Base-by-base conservation (phyloP, 176 grass and related monocot genomes). In the Carex kokanica region DNA sequence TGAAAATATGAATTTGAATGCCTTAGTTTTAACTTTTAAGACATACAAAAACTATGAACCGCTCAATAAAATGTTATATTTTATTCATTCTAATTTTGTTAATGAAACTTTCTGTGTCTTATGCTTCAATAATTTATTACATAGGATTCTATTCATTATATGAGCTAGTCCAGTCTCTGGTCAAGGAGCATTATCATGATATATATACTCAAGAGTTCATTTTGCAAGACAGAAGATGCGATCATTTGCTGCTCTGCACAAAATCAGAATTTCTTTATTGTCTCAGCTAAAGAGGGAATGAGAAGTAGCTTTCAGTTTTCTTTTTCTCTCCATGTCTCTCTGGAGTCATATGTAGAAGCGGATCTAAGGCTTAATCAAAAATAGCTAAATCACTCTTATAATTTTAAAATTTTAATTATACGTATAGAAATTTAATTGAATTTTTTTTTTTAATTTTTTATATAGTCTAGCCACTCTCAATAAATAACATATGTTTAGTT, bases 251-350 rank as follows among this genome's bases (percentile, higher is more conserved):
- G 43, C 43, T 74, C 45, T 25, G 4, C 1, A 13, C 24, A 24
- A 2, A 0, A 74, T 74, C 71, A 29, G 6, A 74, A 24, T 29
- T 53, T 68, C 14, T 68, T 68, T 38, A 5, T 32, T 74, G 45
- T 74, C 45, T 74, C 45, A 53, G 45, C 12, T 74, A 15, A 53
- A 14, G 8, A 53, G 11, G 43, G 12, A 21, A 2, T 49, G 71
- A 49, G 70, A 74, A 53, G 71, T 74, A 53, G 23, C 45, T 74
- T 74, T 74, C 45, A 74, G 71, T 25, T 11, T 74, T 1, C 41
- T 74, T 53, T 74, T 15, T 25, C 4, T 29, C 71, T 21, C n/a
- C n/a, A n/a, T n/a, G 0, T 38, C 32, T 34, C 4, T 34, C 32
- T 34, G 0, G 4, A 34, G 32, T 34, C 3, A 34, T 34, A 34